These are phyloP conservation scores for Grigorovia transvaalensis DNA, from an alignment of 805 yeast species.

Conservation along the genomic window DNA sequence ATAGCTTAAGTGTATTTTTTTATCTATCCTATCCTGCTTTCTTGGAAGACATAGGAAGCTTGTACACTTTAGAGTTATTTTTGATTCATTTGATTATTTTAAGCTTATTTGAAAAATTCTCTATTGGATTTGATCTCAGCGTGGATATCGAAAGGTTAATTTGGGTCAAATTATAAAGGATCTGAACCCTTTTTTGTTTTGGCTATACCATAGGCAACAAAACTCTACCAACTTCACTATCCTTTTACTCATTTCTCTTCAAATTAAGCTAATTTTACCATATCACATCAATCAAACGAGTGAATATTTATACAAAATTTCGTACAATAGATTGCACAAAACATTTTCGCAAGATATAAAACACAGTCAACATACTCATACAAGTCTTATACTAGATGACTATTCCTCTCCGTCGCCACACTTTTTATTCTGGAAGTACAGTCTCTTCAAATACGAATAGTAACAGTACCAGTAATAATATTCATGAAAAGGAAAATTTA, in stretches of 20 bases:
- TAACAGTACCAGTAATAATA: background rate
- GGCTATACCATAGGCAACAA: too few relatives aligned
- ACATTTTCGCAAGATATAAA: too few relatives aligned
- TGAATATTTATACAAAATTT: too few relatives aligned
- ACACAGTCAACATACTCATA: background rate
- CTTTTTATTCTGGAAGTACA: conserved; percentile 24
- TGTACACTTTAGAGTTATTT: background rate
- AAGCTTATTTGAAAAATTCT: too few relatives aligned
- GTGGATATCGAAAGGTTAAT: background rate
- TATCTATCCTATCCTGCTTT: background rate
- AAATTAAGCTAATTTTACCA: too few relatives aligned
- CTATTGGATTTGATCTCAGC: background rate
- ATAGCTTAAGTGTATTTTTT: background rate
- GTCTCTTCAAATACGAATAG: background rate
- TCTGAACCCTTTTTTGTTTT: too few relatives aligned
- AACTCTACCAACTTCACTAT: too few relatives aligned
- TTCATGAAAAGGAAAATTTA: background rate
- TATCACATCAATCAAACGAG: too few relatives aligned
- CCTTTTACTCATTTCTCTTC: too few relatives aligned
- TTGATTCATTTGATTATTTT: background rate
- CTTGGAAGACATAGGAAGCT: background rate
- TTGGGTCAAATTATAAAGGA: too few relatives aligned
- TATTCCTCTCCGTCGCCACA: conserved; percentile 13
- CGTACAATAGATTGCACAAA: too few relatives aligned
- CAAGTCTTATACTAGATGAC: background rate